Evolutionary conservation across 1,284 basidiomycete species (phyloP).

Genomic region (Apiotrichum akiyoshidainum): DNA sequence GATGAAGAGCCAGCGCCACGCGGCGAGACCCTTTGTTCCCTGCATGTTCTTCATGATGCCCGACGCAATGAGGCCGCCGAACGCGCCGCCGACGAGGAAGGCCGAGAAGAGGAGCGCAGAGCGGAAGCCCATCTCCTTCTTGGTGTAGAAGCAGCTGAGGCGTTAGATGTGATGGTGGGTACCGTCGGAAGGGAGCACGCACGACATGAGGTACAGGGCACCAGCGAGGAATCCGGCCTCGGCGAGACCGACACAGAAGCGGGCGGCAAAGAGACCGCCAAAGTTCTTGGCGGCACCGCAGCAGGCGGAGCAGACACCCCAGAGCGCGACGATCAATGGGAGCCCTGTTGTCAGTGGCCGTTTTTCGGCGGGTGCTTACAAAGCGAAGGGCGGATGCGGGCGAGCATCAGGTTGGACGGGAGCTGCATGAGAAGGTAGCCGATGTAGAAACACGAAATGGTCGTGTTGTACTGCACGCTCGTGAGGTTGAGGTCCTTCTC

Average conservation of each 20-base stretch:
- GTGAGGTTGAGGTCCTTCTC: constrained; percentile 31
- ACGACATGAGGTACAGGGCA: constrained; percentile 9
- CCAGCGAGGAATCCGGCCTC: constrained; percentile 35
- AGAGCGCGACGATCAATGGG: constrained; percentile 20
- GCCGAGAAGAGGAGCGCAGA: constrained; percentile 23
- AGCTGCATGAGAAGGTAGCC: constrained; percentile 37
- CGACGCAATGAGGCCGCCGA: constrained; percentile 33
- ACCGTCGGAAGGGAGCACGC: no score
- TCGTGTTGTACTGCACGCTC: constrained; percentile 34
- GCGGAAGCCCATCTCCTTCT: constrained; percentile 17
- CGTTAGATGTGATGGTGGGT: no score
- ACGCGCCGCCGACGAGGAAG: constrained; percentile 28
- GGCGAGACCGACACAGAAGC: constrained; percentile 33
- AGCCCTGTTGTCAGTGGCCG: constrained; percentile 1
- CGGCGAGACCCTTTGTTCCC: constrained; percentile 29
- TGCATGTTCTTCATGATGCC: constrained; percentile 24
- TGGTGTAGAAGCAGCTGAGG: constrained; percentile 23
- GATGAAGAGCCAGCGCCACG: constrained; percentile 50
- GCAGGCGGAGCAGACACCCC: neutral
- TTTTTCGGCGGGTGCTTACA: neutral
- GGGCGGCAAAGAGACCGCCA: constrained; percentile 9
- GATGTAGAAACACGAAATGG: constrained; percentile 40
- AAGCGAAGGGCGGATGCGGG: constrained; percentile 18
- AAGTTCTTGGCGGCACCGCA: constrained; percentile 20
- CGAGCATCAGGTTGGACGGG: constrained; percentile 17